These are phyloP conservation scores for Falciphora oryzae DNA, from an alignment of 2,329 filamentous ascomycete species.

Conservation along the genomic window DNA sequence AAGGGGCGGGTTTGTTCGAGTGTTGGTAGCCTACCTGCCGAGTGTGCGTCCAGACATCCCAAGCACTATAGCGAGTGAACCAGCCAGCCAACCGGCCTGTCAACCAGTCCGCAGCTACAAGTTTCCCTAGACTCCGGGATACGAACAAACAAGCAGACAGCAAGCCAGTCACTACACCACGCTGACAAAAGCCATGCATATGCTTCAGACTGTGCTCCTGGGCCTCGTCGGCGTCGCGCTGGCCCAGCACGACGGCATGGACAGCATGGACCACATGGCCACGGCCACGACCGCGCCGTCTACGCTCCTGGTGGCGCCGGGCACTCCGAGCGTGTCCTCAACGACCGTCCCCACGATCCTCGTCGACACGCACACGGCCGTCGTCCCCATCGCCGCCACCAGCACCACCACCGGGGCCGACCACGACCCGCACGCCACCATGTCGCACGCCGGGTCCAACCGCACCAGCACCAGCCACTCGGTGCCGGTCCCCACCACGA, in stretches of 20 bases:
- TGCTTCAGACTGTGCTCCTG: neutral
- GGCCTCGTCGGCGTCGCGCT: constrained; percentile 1
- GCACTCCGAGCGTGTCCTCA: neutral
- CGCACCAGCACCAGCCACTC: neutral
- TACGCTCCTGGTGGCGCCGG: constrained; percentile 6
- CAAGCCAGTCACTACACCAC: neutral
- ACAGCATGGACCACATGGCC: constrained; percentile 4
- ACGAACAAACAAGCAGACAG: neutral
- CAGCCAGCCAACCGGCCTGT: no score
- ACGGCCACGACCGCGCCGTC: neutral
- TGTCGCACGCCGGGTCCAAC: constrained; percentile 6
- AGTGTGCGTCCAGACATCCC: neutral
- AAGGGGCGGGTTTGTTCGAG: neutral
- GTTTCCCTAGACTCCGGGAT: no score
- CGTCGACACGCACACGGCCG: neutral
- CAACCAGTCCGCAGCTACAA: no score
- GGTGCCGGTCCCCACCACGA: neutral
- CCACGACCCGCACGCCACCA: constrained; percentile 3
- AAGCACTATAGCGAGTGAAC: neutral
- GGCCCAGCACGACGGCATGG: constrained; percentile 2
- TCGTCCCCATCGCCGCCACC: neutral
- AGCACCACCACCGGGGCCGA: constrained; percentile 3
- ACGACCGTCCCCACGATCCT: neutral
- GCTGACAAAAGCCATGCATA: neutral
- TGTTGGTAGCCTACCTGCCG: neutral